phyloP scores from a whole-genome alignment of 2,329 filamentous ascomycete species.

The Aureobasidium vineae region DNA sequence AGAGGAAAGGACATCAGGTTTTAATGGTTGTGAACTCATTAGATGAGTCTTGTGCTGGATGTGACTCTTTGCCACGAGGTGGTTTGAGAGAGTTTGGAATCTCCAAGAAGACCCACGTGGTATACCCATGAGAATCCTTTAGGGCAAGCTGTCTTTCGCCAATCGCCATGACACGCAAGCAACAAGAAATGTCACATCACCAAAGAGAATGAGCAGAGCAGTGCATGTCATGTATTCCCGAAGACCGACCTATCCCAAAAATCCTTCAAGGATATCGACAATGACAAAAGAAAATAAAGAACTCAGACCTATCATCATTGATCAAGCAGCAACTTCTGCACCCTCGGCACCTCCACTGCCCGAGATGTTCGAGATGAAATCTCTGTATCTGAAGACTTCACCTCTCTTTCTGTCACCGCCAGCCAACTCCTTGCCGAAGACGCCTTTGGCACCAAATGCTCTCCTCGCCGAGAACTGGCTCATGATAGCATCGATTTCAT shows the following conservation, averaged over 20 bases:
- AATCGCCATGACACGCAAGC: no score
- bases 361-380: constrained; percentile 67
- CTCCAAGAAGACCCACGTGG: no score
- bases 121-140: no score
- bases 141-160: no score
- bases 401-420: constrained; percentile 56
- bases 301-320: not conserved
- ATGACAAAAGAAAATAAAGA: not conserved
- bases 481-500: constrained; percentile 84
- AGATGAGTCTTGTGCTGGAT: no score
- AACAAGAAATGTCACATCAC: no score
- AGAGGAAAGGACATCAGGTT: no score
- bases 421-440: constrained; percentile 47
- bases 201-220: not conserved
- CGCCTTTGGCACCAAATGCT: constrained; percentile 67
- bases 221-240: not conserved
- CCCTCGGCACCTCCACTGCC: constrained; percentile 38
- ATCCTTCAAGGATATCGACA: not conserved
- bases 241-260: not conserved
- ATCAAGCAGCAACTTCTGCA: constrained; percentile 8
- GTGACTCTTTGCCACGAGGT: no score
- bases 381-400: constrained; percentile 90
- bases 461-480: constrained; percentile 79
- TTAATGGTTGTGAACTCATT: no score
- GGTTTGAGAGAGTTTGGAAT: no score